Evolutionary conservation across 768 basidiomycete genomes (phyloP).

Genomic region (Fomitopsis pulvina): DNA sequence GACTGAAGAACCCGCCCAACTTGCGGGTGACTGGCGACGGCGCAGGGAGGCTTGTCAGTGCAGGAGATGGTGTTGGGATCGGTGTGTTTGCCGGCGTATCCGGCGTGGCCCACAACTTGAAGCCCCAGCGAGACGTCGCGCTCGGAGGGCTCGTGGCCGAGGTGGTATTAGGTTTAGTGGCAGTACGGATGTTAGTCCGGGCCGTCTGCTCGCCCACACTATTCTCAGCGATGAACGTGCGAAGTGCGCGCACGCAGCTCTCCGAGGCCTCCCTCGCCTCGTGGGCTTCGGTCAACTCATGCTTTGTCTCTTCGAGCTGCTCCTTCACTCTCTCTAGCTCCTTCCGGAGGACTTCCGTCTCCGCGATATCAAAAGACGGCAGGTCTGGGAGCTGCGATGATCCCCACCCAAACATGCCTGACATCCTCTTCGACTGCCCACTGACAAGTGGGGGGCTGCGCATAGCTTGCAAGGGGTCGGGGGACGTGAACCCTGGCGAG

Average conservation of each 20-base stretch:
- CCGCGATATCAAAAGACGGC: constrained; percentile 21
- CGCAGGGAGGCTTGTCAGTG: constrained; percentile 21
- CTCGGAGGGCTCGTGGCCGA: constrained; percentile 7
- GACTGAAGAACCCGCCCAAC: constrained; percentile 64
- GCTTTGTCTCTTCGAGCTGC: constrained; percentile 56
- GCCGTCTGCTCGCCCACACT: constrained; percentile 42
- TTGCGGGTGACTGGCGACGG: constrained; percentile 46
- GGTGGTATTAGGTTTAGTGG: constrained; percentile 1
- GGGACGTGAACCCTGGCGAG: constrained; percentile 6
- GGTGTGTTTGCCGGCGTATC: constrained; percentile 8
- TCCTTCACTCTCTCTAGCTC: constrained; percentile 51
- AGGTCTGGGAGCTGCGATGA: constrained; percentile 34
- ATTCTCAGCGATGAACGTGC: constrained; percentile 76
- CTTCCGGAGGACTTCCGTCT: constrained; percentile 51
- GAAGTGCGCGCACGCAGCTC: constrained; percentile 71
- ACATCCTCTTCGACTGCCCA: constrained; percentile 32
- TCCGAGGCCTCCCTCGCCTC: constrained; percentile 89
- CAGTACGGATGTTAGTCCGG: constrained; percentile 10
- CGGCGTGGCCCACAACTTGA: constrained; percentile 53
- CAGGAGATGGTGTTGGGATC: constrained; percentile 22
- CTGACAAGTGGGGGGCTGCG: constrained; percentile 7
- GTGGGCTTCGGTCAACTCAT: constrained; percentile 67
- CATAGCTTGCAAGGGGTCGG: constrained; percentile 9
- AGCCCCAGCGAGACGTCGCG: constrained; percentile 49
- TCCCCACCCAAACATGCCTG: constrained; percentile 47